Percentiles rank a stretch among this genome's conserved stretches.
Evolutionary conservation across 2,329 filamentous ascomycete species (phyloP).

Genomic region (Cytospora paraplurivora): DNA sequence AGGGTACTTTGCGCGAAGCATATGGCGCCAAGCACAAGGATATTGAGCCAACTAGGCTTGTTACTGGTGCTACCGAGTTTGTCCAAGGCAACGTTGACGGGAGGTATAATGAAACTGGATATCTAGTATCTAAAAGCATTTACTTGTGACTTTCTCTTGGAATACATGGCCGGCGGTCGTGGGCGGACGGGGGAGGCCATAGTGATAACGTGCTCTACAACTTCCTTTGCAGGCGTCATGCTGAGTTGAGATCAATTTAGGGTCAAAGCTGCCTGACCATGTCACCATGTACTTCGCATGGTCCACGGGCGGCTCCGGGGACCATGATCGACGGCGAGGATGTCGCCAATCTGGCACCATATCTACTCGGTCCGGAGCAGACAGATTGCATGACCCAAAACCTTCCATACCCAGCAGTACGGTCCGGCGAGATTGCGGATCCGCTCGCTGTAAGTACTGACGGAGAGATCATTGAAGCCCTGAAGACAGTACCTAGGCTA

Average conservation of each 20-base stretch:
- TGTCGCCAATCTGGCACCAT: neutral
- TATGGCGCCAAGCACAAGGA: neutral
- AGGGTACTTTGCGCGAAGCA: neutral
- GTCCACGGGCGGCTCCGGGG: neutral
- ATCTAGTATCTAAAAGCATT: neutral
- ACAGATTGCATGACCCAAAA: neutral
- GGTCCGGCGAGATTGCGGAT: neutral
- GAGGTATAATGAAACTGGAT: neutral
- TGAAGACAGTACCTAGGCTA: neutral
- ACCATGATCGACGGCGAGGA: neutral
- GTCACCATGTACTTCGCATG: neutral
- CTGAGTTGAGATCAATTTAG: neutral
- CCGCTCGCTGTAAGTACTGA: neutral
- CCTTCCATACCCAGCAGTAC: neutral
- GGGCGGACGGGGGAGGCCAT: neutral
- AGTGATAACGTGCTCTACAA: neutral
- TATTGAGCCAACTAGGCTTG: neutral
- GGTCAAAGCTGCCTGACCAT: neutral
- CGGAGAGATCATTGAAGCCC: neutral
- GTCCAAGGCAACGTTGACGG: neutral
- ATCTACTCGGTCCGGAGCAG: neutral
- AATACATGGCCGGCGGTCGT: neutral
- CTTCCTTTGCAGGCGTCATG: neutral
- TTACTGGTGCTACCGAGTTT: neutral
- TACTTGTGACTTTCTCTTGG: too few relatives aligned